Evolutionary conservation across 805 yeast species (phyloP), one percentile per base, ranked within the genome.

Genomic region (Debaryomyces tyrocola): DNA sequence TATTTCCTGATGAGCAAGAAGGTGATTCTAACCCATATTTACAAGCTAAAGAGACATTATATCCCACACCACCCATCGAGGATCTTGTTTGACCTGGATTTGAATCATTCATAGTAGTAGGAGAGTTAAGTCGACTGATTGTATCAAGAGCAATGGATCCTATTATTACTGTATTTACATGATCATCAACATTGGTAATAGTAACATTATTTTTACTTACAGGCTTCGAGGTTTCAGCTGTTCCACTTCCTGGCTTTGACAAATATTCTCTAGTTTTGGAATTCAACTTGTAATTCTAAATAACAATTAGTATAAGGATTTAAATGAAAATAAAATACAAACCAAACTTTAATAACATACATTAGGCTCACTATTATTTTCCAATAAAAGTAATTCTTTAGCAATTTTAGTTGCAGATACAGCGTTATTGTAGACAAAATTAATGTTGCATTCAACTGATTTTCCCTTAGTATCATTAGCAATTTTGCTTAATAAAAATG

Each of bases 31-130:
- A 33, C 5, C 53, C 49, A 48, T 72, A 77, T 15, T 64, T 57
- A 3, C 85, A 71, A 0, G 94, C 92, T n/a, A 78, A 57, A 0
- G 88, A 83, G 12, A 90, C 83, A 56, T 90, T 90, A 60, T 78
- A 83, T 0, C 90, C 97, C 2, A 90, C 96, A 1, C 96, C 97
- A 1, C 96, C 97, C 7, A 88, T 60, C 0, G 85, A 72, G 2
- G 83, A 74, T 1, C 63, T 55, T 5, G 80, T 74, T 0, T 56
- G 59, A 0, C 94, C 90, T 0, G 94, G 94, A 52, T 86, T 86
- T 2, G 96, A 89, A 48, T 92, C 92, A 10, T 68, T 64, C 54
- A 75, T 55, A 11, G 50, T 54, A 14, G 57, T 44, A 0, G 44
- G 43, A 0, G 50, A 33, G 6, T 14, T 28, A 5, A 85, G 56